Evolutionary conservation across 805 yeast species (phyloP), one percentile per base, ranked within the genome.

Genomic region (Candida orba): DNA sequence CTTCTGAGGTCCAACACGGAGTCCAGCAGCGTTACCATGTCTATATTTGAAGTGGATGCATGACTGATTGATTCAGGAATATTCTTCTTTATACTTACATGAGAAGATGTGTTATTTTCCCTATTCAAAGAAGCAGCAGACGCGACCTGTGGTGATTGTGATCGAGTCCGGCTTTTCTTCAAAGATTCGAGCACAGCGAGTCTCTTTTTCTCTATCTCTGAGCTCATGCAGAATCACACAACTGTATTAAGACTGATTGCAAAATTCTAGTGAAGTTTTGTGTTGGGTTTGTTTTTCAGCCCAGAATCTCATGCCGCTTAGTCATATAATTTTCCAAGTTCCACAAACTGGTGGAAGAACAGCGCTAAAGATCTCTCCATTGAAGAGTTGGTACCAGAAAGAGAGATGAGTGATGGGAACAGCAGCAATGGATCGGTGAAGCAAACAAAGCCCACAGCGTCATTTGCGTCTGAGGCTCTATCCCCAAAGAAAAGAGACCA

Each of bases 131-230:
- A 20, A 4, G 5, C 22, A 20, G 22, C 22, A 20, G 22, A 4
- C 22, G 15, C 18, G 6, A 17, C 24, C 24, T n/a, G 30, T 4
- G 42, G 44, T 14, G 46, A 39, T 20, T 41, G 44, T 12, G 43
- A 37, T 18, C 18, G 41, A 4, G 36, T 36, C 8, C 39, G 29
- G 32, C 45, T 37, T 27, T 43, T 49, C 44, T 46, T 49, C 44
- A 56, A 39, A 1, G 60, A 56, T 2, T 45, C 55, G 7, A 56
- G 46, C n/a, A 54, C 57, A 9, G 60, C 60, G 24, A 34, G 51
- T 17, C 58, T 43, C 46, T 50, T 54, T 30, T 47, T 41, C 44
- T 52, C 55, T 13, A 56, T 27, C 23, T 52, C 56, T 10, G 47
- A 18, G 34, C 17, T 33, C 18, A 15, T 17, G 5, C 18, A 12